A percentile compares a stretch with the other conserved stretches of the same genome.
Evolutionary conservation across 257 asterid species (phyloP).

Genomic region (Przewalskia tangutica): DNA sequence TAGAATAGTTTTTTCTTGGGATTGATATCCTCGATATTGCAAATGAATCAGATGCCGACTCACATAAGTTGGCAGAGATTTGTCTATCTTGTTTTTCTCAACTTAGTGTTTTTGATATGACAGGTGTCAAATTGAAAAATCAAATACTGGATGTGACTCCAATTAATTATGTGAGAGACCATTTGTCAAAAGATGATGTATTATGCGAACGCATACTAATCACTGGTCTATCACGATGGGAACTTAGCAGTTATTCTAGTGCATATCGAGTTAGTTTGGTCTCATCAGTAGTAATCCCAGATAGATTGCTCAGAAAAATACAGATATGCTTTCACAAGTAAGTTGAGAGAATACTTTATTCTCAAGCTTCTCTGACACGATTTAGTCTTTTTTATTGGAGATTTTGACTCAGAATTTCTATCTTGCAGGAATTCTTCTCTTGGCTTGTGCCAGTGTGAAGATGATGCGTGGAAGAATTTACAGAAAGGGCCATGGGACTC

Average conservation of each 20-base stretch:
- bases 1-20: not conserved
- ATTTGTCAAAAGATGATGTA: conserved; percentile 27
- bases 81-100: not conserved
- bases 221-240: conserved; percentile 59
- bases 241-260: conserved; percentile 60
- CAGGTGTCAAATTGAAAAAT: conserved; percentile 45
- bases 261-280: conserved; percentile 47
- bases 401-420: not conserved
- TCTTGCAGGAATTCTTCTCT: conserved; percentile 68
- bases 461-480: conserved; percentile 56
- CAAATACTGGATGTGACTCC: conserved; percentile 58
- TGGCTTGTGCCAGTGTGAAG: conserved; percentile 56
- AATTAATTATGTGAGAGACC: conserved; percentile 20
- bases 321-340: conserved; percentile 72
- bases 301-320: conserved; percentile 46
- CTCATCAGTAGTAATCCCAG: conserved; percentile 59
- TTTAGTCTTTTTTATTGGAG: not conserved
- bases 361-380: not conserved
- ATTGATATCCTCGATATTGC: not conserved
- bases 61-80: not conserved
- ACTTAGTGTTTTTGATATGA: not conserved
- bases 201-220: conserved; percentile 61
- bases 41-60: not conserved
- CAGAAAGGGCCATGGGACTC: conserved; percentile 53
- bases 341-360: conserved; percentile 11